phyloP scores from a whole-genome alignment of 352 stramenopile genomes.

The Pythium biforme region DNA sequence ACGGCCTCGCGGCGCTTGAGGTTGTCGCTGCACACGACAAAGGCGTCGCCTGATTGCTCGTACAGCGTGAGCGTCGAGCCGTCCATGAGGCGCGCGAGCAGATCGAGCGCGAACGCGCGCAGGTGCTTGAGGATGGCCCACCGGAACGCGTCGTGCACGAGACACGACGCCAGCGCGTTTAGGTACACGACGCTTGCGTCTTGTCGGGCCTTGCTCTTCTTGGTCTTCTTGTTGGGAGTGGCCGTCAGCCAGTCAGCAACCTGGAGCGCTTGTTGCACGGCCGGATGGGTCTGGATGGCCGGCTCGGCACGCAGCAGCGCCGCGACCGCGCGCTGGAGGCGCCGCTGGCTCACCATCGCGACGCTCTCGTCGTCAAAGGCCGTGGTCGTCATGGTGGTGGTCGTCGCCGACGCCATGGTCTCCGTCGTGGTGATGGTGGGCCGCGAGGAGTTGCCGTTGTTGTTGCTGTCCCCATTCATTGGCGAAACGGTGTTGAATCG shows the following conservation, averaged over 20 bases:
- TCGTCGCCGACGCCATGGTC: neutral
- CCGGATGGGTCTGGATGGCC: conserved; percentile 39
- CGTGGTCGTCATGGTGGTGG: conserved; percentile 3
- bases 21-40: conserved; percentile 39
- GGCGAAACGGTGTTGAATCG: conserved; percentile 34
- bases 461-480: conserved; percentile 18
- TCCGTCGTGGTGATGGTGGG: neutral
- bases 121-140: conserved; percentile 54
- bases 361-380: conserved; percentile 20
- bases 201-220: conserved; percentile 17
- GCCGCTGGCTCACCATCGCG: conserved; percentile 33
- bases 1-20: conserved; percentile 55
- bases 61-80: conserved; percentile 41
- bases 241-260: conserved; percentile 17
- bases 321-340: conserved; percentile 29
- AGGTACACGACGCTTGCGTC: conserved; percentile 31
- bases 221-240: neutral
- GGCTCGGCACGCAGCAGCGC: conserved; percentile 23
- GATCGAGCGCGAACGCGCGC: conserved; percentile 67
- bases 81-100: conserved; percentile 65
- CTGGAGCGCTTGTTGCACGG: conserved; percentile 30
- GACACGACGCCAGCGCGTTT: conserved; percentile 52
- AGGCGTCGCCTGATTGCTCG: conserved; percentile 21
- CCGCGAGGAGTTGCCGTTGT: conserved; percentile 9
- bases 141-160: conserved; percentile 49